Conservation (phyloP, 192 early-diverging fungal species). For the Phycomyces nitens region DNA sequence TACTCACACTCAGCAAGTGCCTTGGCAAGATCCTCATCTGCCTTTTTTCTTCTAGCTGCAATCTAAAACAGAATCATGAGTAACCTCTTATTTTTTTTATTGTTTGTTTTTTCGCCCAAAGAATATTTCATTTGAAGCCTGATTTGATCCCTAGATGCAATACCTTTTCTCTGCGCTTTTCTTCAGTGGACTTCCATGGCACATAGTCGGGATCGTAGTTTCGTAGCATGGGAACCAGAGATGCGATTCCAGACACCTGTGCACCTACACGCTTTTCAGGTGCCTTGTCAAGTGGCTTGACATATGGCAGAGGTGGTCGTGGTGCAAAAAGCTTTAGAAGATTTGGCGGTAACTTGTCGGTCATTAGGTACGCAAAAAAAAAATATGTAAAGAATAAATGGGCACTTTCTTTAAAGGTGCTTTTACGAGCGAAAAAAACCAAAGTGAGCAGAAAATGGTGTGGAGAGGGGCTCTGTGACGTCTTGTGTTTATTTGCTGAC, state of each 20-base stretch:
- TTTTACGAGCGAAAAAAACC: neutral
- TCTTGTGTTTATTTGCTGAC: constrained; percentile 2
- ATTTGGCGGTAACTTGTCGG: constrained; percentile 59
- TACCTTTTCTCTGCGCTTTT: constrained; percentile 68
- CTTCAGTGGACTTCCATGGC: constrained; percentile 64
- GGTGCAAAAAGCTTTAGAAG: constrained; percentile 79
- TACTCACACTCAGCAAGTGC: constrained; percentile 51
- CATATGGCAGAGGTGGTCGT: constrained; percentile 67
- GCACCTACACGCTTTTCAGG: constrained; percentile 53
- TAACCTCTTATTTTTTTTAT: neutral
- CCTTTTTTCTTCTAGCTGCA: constrained; percentile 51
- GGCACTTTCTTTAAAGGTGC: neutral
- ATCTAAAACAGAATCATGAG: constrained; percentile 35
- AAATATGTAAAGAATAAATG: constrained; percentile 14
- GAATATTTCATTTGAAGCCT: neutral
- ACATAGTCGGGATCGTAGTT: constrained; percentile 72
- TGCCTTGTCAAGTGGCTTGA: constrained; percentile 64
- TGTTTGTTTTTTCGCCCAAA: too few species aligned
- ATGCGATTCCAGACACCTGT: constrained; percentile 54
- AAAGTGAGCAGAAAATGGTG: neutral
- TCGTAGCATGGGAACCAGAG: constrained; percentile 47
- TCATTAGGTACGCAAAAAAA: constrained; percentile 14
- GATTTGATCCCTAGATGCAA: neutral
- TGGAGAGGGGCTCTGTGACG: neutral
- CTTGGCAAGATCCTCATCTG: constrained; percentile 54